phyloP scores from a whole-genome alignment of 306 rosid species.

The Dalbergia cochinchinensis region DNA sequence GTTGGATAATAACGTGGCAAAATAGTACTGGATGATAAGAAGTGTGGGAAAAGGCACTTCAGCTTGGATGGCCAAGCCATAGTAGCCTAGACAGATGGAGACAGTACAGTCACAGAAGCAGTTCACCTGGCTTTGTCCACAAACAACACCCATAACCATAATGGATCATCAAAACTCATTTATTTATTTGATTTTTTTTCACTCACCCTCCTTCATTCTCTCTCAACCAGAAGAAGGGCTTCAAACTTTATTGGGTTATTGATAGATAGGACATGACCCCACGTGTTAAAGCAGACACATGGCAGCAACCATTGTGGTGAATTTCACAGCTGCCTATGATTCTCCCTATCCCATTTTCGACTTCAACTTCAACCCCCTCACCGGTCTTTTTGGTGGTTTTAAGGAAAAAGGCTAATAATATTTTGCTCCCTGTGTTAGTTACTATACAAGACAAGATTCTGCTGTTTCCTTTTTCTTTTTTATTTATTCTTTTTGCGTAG shows the following conservation, averaged over 20 bases:
- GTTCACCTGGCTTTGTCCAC: conserved; percentile 1
- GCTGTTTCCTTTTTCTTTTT: conserved; percentile 27
- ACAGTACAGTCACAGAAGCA: background rate
- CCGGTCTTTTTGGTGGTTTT: conserved; percentile 42
- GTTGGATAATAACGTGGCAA: background rate
- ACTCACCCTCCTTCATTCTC: too few species aligned
- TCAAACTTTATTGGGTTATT: conserved; percentile 38
- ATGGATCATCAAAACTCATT: background rate
- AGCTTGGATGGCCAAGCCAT: background rate
- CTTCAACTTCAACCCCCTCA: conserved; percentile 16
- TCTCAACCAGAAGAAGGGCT: conserved; percentile 46
- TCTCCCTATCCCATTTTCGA: conserved; percentile 6
- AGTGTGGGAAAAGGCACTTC: background rate
- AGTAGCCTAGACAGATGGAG: too few species aligned
- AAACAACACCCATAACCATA: background rate
- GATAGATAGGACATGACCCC: conserved; percentile 50
- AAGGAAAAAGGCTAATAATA: conserved; percentile 9
- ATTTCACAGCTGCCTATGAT: conserved; percentile 36
- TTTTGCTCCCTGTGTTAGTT: background rate
- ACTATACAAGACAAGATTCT: conserved; percentile 36
- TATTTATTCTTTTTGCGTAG: conserved; percentile 50
- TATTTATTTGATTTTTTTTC: background rate
- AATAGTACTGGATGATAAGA: background rate
- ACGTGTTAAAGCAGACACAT: conserved; percentile 42
- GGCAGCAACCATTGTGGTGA: conserved; percentile 1